Conservation (phyloP, 2,329 filamentous ascomycete genomes). For the Fusarium marasasianum region DNA sequence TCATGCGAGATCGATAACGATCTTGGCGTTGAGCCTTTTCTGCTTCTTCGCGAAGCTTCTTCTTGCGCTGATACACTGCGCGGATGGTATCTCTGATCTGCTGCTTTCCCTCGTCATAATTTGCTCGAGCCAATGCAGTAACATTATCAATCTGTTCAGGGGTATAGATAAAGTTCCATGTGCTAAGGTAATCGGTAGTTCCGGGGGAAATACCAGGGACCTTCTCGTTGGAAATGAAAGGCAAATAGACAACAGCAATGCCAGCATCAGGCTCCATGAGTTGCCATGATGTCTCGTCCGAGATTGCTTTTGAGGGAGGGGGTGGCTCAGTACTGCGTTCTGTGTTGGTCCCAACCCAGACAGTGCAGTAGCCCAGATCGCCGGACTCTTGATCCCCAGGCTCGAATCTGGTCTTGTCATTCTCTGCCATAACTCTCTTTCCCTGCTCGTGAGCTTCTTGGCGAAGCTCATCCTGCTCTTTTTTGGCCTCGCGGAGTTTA, state of each 20-base stretch:
- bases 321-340: slow-evolving; percentile 70
- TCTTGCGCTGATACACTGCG: slow-evolving; percentile 94
- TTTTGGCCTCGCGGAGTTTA: slow-evolving; percentile 70
- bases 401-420: slow-evolving; percentile 51
- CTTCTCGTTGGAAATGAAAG: slow-evolving; percentile 83
- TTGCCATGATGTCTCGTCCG: slow-evolving; percentile 73
- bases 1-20: slow-evolving; percentile 57
- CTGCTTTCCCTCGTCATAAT: slow-evolving; percentile 84
- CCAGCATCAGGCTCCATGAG: slow-evolving; percentile 80
- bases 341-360: slow-evolving; percentile 90
- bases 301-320: slow-evolving; percentile 61
- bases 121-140: slow-evolving; percentile 82
- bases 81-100: slow-evolving; percentile 81
- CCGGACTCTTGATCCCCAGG: slow-evolving; percentile 56
- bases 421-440: slow-evolving; percentile 36
- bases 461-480: slow-evolving; percentile 51
- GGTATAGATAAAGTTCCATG: slow-evolving; percentile 98
- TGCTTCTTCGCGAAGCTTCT: slow-evolving; percentile 67
- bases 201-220: slow-evolving; percentile 85
- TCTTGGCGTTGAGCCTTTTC: slow-evolving; percentile 54
- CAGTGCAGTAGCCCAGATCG: slow-evolving; percentile 89
- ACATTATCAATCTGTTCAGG: slow-evolving; percentile 89
- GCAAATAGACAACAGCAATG: slow-evolving; percentile 89
- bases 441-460: slow-evolving; percentile 39
- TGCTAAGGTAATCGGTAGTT: slow-evolving; percentile 85